Evolutionary conservation across 306 rosid genomes (phyloP), one percentile per base, ranked within the genome.

Genomic region (Glycyrrhiza uralensis): DNA sequence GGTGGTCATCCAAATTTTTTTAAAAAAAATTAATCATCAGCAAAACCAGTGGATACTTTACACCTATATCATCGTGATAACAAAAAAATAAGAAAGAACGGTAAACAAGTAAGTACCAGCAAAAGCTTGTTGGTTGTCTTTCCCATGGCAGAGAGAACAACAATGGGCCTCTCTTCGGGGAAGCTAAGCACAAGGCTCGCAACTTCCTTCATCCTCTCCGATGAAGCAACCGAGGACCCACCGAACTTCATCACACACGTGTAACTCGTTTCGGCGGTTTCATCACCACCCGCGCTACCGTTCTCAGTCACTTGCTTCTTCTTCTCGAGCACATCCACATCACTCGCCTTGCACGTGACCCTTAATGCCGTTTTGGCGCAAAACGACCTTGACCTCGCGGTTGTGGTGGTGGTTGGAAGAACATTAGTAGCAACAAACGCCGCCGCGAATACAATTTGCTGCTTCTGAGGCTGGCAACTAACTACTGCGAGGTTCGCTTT

Each of bases 71-170:
- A n/a, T n/a, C n/a, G n/a, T n/a, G n/a, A n/a, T n/a, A n/a, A n/a
- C n/a, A n/a, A n/a, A n/a, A n/a, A n/a, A n/a, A n/a, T 42, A 13
- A 1, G 26, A 71, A 29, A 41, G 30, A 47, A 55, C n/a, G n/a
- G n/a, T n/a, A n/a, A n/a, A n/a, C 2, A 11, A 19, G 2, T 9
- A 4, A 20, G 22, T 88, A 92, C 98, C 96, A 89, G 75, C 80
- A 94, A 85, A 55, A 94, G 98, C 59, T 86, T 89, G 82, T 89
- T 94, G 4, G 98, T 94, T 3, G 96, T 94, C 79, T 94, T 94
- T 55, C 98, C 98, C 98, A 94, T 89, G 1, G 98, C 97, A 58
- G 98, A 94, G 66, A 94, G 96, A 77, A 93, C 97, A 80, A 94
- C 84, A 18, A 91, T 82, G 42, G 98, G 97, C 56, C 81, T 81